phyloP scores from a whole-genome alignment of 805 yeast species.

The Kuraishia capsulata region DNA sequence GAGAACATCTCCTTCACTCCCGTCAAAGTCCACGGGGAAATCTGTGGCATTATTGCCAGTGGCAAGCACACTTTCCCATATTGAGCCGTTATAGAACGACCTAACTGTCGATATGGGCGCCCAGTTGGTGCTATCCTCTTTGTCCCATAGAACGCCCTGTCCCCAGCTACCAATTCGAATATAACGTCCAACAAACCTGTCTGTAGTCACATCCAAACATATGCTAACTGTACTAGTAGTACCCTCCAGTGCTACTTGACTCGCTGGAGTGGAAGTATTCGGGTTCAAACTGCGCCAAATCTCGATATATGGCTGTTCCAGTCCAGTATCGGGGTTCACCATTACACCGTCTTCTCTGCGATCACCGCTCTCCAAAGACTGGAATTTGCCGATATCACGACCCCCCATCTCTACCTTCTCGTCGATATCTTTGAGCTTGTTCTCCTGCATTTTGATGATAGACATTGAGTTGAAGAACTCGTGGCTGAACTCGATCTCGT shows the following conservation, averaged over 20 bases:
- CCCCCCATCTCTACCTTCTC: conserved; percentile 6
- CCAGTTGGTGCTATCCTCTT: neutral
- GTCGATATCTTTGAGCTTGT: neutral
- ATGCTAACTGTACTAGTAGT: conserved; percentile 3
- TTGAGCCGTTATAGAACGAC: neutral
- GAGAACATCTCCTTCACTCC: neutral
- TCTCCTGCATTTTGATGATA: conserved; percentile 12
- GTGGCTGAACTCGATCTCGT: conserved; percentile 29
- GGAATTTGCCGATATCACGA: conserved; percentile 36
- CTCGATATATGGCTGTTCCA: conserved; percentile 37
- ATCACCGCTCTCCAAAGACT: conserved; percentile 26
- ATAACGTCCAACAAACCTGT: conserved; percentile 30
- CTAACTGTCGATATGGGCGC: conserved; percentile 1
- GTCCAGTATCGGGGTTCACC: conserved; percentile 34
- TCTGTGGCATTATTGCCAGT: neutral
- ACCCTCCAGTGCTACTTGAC: neutral
- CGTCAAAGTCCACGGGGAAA: conserved; percentile 2
- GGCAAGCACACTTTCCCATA: conserved; percentile 1
- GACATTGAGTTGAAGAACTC: conserved; percentile 31
- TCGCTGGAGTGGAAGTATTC: conserved; percentile 11
- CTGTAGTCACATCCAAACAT: conserved; percentile 16
- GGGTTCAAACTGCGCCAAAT: conserved; percentile 46
- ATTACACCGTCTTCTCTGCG: conserved; percentile 42
- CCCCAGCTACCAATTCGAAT: conserved; percentile 41
- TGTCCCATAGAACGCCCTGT: conserved; percentile 31